Percentiles rank a stretch among this genome's conserved stretches.
These are phyloP conservation scores for Sapria himalayana DNA, from an alignment of 345 rosid genomes.

Conservation along the genomic window DNA sequence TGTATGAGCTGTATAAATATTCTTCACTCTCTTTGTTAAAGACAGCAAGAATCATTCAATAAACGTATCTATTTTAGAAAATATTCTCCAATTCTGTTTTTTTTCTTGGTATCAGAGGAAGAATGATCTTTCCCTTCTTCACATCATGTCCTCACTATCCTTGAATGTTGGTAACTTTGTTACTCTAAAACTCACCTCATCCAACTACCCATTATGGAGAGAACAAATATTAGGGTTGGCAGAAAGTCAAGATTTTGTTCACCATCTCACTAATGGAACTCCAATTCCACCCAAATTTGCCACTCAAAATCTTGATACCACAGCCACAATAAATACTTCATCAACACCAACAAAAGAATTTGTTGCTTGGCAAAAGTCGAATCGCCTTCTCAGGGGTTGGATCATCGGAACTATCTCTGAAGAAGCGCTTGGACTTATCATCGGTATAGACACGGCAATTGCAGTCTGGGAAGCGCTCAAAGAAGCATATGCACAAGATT, in stretches of 20 bases:
- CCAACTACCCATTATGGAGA: slow-evolving; percentile 1
- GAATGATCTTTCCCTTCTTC: neutral
- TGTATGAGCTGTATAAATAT: no score
- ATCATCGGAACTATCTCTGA: slow-evolving; percentile 6
- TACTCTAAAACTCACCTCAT: slow-evolving; percentile 2
- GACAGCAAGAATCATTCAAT: no score
- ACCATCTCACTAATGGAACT: slow-evolving; percentile 1
- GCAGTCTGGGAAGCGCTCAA: slow-evolving; percentile 3
- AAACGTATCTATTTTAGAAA: no score
- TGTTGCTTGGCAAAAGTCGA: slow-evolving; percentile 3
- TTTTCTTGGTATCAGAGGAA: slow-evolving; percentile 6
- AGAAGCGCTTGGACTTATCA: slow-evolving; percentile 5
- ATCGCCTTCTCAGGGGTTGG: slow-evolving; percentile 4
- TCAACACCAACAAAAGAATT: neutral
- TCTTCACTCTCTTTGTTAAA: no score
- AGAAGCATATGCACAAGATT: slow-evolving; percentile 5
- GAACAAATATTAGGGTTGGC: neutral
- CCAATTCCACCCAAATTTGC: neutral
- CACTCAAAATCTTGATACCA: neutral
- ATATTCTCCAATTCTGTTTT: no score
- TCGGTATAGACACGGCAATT: slow-evolving; percentile 4
- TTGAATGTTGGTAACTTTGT: slow-evolving; percentile 7
- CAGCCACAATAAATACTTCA: neutral
- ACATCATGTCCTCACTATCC: slow-evolving; percentile 2
- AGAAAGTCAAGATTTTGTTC: no score